Conservation (phyloP, 176 grass and related monocot genomes). For the Ampelocalamus luodianensis region DNA sequence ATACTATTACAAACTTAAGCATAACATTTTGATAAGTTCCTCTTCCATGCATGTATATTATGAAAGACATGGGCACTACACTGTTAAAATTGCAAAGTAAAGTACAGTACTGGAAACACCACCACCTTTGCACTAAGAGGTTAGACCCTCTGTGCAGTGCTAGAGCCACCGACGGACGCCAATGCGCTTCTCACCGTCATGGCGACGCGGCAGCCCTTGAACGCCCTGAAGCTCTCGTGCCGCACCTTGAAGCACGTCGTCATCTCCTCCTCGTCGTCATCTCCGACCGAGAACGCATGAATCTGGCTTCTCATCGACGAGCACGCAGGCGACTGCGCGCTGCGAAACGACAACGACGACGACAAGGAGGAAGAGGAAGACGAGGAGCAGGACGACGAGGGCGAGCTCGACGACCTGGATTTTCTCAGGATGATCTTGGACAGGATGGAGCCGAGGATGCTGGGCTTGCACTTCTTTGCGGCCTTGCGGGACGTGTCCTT, state of each 20-base stretch:
- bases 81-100: constrained; percentile 17
- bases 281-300: constrained; percentile 29
- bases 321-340: constrained; percentile 43
- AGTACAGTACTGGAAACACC: not conserved
- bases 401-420: constrained; percentile 21
- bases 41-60: constrained; percentile 4
- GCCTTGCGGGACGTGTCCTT: constrained; percentile 22
- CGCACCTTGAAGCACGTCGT: constrained; percentile 57
- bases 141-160: constrained; percentile 29
- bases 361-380: constrained; percentile 2
- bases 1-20: constrained; percentile 40
- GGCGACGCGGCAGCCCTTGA: constrained; percentile 49
- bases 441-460: constrained; percentile 62
- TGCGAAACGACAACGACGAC: constrained; percentile 39
- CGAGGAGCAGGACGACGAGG: constrained; percentile 31
- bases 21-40: constrained; percentile 8
- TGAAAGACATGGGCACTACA: constrained; percentile 17
- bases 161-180: constrained; percentile 31
- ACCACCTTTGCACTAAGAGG: not conserved
- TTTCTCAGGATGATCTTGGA: constrained; percentile 51
- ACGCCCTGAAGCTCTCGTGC: constrained; percentile 45
- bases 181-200: constrained; percentile 50
- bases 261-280: constrained; percentile 10
- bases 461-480: constrained; percentile 42
- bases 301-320: constrained; percentile 45